Conservation (phyloP, 108 stramenopile genomes). For the Discostella stelligeroides region DNA sequence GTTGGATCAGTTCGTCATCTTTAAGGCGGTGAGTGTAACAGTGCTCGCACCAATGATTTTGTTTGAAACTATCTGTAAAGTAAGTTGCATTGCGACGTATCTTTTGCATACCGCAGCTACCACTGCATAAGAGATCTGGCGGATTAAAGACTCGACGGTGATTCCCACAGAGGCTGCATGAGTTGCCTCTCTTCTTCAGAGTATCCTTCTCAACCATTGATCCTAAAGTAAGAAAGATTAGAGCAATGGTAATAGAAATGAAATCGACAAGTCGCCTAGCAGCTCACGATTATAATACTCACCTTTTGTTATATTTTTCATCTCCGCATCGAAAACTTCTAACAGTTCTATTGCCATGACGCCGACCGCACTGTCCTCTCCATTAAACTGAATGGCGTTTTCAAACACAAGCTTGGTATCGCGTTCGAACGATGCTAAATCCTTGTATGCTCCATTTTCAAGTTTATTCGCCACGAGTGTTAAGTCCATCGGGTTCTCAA, state of each 20-base stretch:
- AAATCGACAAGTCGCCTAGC: too few relatives aligned
- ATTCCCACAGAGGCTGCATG: slow-evolving; percentile 86
- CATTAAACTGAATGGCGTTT: slow-evolving; percentile 89
- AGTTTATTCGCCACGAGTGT: slow-evolving; percentile 76
- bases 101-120: slow-evolving; percentile 73
- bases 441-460: slow-evolving; percentile 73
- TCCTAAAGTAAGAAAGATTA: slow-evolving; percentile 13
- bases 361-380: slow-evolving; percentile 81
- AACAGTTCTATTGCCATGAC: slow-evolving; percentile 74
- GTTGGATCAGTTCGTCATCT: slow-evolving; percentile 67
- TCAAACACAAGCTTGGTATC: slow-evolving; percentile 83
- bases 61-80: slow-evolving; percentile 74
- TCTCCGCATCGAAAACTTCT: slow-evolving; percentile 60
- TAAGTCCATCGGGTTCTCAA: slow-evolving; percentile 88
- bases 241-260: too few relatives aligned
- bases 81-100: slow-evolving; percentile 87
- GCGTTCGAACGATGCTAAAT: slow-evolving; percentile 64
- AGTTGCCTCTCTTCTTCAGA: slow-evolving; percentile 60
- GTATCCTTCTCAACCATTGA: slow-evolving; percentile 44
- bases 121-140: slow-evolving; percentile 87
- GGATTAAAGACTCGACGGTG: slow-evolving; percentile 80
- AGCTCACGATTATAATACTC: too few relatives aligned
- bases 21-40: slow-evolving; percentile 74
- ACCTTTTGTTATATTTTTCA: slow-evolving; percentile 34
- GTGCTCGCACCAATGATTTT: slow-evolving; percentile 79